A percentile compares a stretch with the other conserved stretches of the same genome.
These are phyloP conservation scores for Sporothrix variecibatus DNA, from an alignment of 2,329 filamentous ascomycete genomes.

Conservation along the genomic window DNA sequence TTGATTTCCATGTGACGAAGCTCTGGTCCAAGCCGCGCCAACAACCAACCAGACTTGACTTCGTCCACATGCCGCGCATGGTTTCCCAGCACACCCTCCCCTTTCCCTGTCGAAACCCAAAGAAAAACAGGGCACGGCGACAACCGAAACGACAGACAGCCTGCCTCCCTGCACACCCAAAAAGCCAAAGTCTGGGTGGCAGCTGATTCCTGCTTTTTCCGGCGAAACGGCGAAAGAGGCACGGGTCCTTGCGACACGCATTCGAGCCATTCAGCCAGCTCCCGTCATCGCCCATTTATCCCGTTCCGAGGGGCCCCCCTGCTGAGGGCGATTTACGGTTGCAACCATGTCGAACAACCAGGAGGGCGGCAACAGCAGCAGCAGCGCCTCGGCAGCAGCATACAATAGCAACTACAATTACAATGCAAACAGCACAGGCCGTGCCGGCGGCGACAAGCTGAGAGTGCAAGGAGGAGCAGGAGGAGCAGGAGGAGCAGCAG, in stretches of 20 bases:
- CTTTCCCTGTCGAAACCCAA: not conserved
- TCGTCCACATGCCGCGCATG: not conserved
- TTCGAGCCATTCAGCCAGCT: not conserved
- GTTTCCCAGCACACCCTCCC: not conserved
- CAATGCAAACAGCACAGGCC: not conserved
- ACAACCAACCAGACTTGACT: not conserved
- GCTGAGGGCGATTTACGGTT: not conserved
- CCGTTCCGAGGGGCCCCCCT: not conserved
- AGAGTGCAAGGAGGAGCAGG: not conserved
- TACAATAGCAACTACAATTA: not conserved
- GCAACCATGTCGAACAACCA: slow-evolving; percentile 9
- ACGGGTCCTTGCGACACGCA: not conserved
- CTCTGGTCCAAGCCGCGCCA: not conserved
- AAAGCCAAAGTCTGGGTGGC: not conserved
- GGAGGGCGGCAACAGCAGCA: not conserved
- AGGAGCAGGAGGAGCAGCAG: not conserved
- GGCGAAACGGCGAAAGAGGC: not conserved
- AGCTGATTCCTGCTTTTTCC: not conserved
- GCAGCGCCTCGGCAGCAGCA: not conserved
- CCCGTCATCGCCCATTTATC: not conserved
- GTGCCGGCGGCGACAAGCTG: not conserved
- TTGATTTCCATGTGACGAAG: not conserved
- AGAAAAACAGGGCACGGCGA: slow-evolving; percentile 5
- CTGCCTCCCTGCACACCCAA: not conserved
- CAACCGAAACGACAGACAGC: not conserved